Conservation (phyloP, 2,329 filamentous ascomycete genomes). For the Fusarium subglutinans region DNA sequence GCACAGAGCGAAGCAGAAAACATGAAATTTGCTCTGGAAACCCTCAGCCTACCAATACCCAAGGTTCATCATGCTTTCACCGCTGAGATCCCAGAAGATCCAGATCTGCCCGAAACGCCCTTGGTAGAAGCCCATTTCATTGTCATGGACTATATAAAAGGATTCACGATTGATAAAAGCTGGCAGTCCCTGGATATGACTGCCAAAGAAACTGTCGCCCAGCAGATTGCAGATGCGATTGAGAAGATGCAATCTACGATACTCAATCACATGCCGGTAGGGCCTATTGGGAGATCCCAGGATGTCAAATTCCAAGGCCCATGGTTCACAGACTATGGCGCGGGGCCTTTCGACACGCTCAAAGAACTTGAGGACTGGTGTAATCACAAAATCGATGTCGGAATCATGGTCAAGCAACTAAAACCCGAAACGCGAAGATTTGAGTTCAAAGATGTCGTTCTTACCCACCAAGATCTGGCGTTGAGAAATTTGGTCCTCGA, state of each 20-base stretch:
- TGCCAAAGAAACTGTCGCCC: fast-evolving
- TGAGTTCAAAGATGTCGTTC: fast-evolving
- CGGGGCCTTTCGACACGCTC: fast-evolving
- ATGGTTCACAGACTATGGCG: background rate
- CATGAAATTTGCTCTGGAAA: too few species aligned
- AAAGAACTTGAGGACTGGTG: fast-evolving
- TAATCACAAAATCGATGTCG: background rate
- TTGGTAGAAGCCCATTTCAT: too few species aligned
- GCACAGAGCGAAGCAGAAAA: too few species aligned
- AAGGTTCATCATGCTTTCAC: too few species aligned
- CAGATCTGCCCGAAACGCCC: too few species aligned
- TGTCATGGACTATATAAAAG: too few species aligned
- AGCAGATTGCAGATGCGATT: fast-evolving
- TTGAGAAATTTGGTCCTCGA: background rate
- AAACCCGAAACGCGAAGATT: fast-evolving
- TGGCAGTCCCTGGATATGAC: fast-evolving
- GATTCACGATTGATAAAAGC: fast-evolving
- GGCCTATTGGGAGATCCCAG: fast-evolving
- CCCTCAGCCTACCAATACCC: too few species aligned
- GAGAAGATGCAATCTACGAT: fast-evolving
- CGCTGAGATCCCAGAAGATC: too few species aligned
- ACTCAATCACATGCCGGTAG: fast-evolving
- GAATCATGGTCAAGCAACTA: fast-evolving
- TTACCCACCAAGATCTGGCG: background rate
- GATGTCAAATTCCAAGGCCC: fast-evolving